Conservation (phyloP, 2,329 filamentous ascomycete genomes). For the Lachnellula suecica region DNA sequence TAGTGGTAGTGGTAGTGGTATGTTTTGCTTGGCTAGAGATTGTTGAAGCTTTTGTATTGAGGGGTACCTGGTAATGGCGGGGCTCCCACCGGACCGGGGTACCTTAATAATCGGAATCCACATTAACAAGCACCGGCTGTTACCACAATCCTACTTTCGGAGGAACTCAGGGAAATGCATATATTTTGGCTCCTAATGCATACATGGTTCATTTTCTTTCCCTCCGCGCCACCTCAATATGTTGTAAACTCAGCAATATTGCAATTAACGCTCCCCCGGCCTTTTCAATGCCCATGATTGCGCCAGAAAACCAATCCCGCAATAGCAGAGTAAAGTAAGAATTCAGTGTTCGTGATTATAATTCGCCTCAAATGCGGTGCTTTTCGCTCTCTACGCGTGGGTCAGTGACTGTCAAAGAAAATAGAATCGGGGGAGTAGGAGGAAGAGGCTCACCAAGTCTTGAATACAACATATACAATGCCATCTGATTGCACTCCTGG, state of each 20-base stretch:
- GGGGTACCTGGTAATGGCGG: too few species aligned
- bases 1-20: too few species aligned
- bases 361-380: slow-evolving; percentile 58
- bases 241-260: neutral
- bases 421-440: neutral
- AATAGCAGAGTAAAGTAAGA: neutral
- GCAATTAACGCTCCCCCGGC: neutral
- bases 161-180: neutral
- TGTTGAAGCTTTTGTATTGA: too few species aligned
- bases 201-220: neutral
- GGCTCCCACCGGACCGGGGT: too few species aligned
- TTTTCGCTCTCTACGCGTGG: slow-evolving; percentile 67
- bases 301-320: neutral
- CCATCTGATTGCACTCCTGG: slow-evolving; percentile 98
- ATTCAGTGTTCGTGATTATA: neutral
- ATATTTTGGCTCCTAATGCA: neutral
- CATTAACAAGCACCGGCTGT: too few species aligned
- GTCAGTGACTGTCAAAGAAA: slow-evolving; percentile 2
- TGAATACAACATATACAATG: slow-evolving; percentile 98
- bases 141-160: neutral
- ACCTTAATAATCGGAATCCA: too few species aligned
- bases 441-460: slow-evolving; percentile 70
- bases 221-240: neutral
- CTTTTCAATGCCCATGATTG: slow-evolving; percentile 3
- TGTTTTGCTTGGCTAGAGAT: too few species aligned